Percentiles rank a stretch among this genome's conserved stretches.
Evolutionary conservation across 495 filamentous ascomycete genomes (phyloP).

Genomic region (Penicillium egyptiacum): DNA sequence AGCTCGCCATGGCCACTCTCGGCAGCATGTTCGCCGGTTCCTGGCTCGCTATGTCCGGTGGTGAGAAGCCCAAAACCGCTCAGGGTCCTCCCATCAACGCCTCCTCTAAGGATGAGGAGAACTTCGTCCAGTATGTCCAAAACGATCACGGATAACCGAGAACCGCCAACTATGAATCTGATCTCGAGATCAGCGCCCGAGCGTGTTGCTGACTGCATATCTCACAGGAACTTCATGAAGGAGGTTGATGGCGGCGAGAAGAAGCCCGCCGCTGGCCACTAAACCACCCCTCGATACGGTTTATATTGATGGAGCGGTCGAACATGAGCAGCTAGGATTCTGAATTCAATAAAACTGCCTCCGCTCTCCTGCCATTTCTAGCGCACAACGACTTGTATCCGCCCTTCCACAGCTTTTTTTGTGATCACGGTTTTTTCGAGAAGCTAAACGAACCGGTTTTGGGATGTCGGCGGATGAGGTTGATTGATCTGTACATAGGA

Average conservation of each 20-base stretch:
- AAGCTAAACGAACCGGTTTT: slow-evolving; percentile 15
- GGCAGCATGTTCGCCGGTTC: slow-evolving; percentile 60
- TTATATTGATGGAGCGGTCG: slow-evolving; percentile 22
- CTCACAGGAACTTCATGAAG: slow-evolving; percentile 72
- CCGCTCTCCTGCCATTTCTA: slow-evolving; percentile 19
- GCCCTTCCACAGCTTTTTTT: slow-evolving; percentile 4
- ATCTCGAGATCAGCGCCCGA: not conserved
- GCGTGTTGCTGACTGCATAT: slow-evolving; percentile 9
- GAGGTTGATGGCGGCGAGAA: slow-evolving; percentile 69
- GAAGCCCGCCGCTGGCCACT: slow-evolving; percentile 53
- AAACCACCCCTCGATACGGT: slow-evolving; percentile 31
- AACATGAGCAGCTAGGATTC: slow-evolving; percentile 17
- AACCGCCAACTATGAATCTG: not conserved
- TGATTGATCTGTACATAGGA: slow-evolving; percentile 47
- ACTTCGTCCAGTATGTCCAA: slow-evolving; percentile 86
- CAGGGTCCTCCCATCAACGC: slow-evolving; percentile 80
- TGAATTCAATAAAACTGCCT: slow-evolving; percentile 21
- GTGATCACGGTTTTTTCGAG: slow-evolving; percentile 13
- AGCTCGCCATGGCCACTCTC: slow-evolving; percentile 89
- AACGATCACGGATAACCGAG: not conserved
- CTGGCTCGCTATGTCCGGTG: slow-evolving; percentile 57
- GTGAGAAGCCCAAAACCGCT: slow-evolving; percentile 59
- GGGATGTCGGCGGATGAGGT: slow-evolving; percentile 22
- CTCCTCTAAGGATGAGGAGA: slow-evolving; percentile 86
- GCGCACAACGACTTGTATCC: slow-evolving; percentile 8